These are phyloP conservation scores for Barbatosphaeria neglecta DNA, from an alignment of 495 filamentous ascomycete genomes.

Conservation along the genomic window DNA sequence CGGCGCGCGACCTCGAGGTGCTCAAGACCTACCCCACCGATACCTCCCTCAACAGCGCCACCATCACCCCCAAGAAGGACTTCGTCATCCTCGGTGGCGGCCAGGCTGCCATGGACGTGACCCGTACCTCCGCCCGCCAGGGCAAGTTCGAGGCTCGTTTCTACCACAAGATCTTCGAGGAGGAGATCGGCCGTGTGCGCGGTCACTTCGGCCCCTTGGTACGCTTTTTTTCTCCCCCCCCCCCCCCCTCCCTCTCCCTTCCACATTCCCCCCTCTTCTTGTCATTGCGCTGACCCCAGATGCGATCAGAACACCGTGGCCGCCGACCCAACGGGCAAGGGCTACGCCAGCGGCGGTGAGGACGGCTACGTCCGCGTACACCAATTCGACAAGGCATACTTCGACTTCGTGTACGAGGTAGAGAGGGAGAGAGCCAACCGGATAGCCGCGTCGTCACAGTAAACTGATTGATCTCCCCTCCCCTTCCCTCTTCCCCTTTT, in stretches of 20 bases:
- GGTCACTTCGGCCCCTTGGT: slow-evolving; percentile 96
- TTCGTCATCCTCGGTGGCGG: slow-evolving; percentile 96
- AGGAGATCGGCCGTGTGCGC: slow-evolving; percentile 92
- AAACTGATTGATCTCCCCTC: too few species aligned
- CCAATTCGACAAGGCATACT: slow-evolving; percentile 96
- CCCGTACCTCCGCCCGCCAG: slow-evolving; percentile 83
- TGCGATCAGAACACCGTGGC: slow-evolving; percentile 61
- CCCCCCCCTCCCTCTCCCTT: not conserved
- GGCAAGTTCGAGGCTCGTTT: slow-evolving; percentile 98
- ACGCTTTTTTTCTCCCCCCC: slow-evolving; percentile 22
- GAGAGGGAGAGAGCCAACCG: slow-evolving; percentile 48
- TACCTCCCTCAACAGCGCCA: slow-evolving; percentile 92
- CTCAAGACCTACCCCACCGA: slow-evolving; percentile 87
- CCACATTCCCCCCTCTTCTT: not conserved
- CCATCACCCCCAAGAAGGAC: slow-evolving; percentile 87
- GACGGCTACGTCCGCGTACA: slow-evolving; percentile 98
- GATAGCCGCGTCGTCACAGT: not conserved
- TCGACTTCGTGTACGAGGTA: slow-evolving; percentile 97
- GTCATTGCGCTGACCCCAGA: too few species aligned
- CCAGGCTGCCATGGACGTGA: slow-evolving; percentile 98
- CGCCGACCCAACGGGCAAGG: slow-evolving; percentile 76
- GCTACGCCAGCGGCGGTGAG: slow-evolving; percentile 90
- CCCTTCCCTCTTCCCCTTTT: too few species aligned
- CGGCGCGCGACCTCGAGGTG: slow-evolving; percentile 70
- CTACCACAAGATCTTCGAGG: slow-evolving; percentile 98